Percentiles rank a stretch among this genome's conserved stretches.
Conservation (phyloP, 2,329 filamentous ascomycete genomes). For the Diplodia corticola region DNA sequence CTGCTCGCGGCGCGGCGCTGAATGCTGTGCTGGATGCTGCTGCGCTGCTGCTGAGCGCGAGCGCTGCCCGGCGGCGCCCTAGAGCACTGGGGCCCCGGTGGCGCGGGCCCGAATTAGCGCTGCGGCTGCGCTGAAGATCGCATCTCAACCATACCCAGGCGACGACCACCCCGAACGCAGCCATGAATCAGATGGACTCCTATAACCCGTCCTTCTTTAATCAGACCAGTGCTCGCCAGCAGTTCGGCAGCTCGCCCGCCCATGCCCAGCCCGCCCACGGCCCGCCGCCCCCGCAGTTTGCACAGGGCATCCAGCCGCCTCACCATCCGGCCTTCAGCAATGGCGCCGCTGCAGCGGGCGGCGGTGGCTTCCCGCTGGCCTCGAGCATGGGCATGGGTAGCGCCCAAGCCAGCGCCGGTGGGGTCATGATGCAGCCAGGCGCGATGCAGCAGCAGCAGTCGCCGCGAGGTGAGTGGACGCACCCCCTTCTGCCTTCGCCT, state of each 20-base stretch:
- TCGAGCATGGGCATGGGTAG: conserved; percentile 30
- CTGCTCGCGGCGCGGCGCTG: background rate
- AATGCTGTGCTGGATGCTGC: background rate
- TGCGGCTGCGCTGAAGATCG: conserved; percentile 17
- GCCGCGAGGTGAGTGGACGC: conserved; percentile 41
- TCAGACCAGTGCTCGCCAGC: conserved; percentile 16
- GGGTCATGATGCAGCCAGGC: conserved; percentile 40
- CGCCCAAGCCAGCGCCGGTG: conserved; percentile 25
- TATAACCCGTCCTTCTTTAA: conserved; percentile 22
- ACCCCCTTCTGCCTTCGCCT: conserved; percentile 23
- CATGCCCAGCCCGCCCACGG: conserved; percentile 20
- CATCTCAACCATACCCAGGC: conserved; percentile 21
- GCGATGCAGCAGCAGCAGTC: conserved; percentile 36
- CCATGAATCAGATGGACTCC: conserved; percentile 25
- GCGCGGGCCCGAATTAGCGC: background rate
- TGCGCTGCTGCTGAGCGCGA: too few relatives aligned
- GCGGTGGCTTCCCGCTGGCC: conserved; percentile 25
- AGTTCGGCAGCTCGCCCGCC: conserved; percentile 15
- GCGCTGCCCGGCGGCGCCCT: too few relatives aligned
- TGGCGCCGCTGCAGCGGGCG: conserved; percentile 29
- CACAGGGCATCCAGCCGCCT: conserved; percentile 32
- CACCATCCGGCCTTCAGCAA: conserved; percentile 31
- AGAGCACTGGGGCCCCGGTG: too few relatives aligned
- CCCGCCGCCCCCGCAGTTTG: conserved; percentile 23
- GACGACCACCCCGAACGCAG: conserved; percentile 22